phyloP scores from a whole-genome alignment of 495 filamentous ascomycete species.

The Neurospora tetrasperma region DNA sequence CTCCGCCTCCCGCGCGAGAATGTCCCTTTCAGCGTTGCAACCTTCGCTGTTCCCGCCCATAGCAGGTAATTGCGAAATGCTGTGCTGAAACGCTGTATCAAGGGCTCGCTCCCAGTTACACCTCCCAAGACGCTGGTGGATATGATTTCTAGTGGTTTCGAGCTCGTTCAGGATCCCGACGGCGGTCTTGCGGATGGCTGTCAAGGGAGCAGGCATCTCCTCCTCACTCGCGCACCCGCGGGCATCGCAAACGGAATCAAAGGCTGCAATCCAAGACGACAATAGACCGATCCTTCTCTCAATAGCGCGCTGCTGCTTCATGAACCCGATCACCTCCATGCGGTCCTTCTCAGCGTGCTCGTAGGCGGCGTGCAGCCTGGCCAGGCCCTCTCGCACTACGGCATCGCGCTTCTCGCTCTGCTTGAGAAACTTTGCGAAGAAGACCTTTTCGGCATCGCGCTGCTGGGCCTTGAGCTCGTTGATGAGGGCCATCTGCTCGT shows the following conservation, averaged over 20 bases:
- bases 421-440: constrained; percentile 84
- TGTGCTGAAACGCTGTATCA: constrained; percentile 79
- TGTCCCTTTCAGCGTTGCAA: constrained; percentile 49
- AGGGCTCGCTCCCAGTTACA: constrained; percentile 78
- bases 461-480: constrained; percentile 89
- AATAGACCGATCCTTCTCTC: constrained; percentile 76
- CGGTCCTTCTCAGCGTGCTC: constrained; percentile 72
- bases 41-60: constrained; percentile 60
- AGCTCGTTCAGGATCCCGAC: constrained; percentile 80
- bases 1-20: constrained; percentile 71
- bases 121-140: constrained; percentile 69
- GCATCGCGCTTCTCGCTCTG: constrained; percentile 72
- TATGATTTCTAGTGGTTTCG: constrained; percentile 79
- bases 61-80: constrained; percentile 63
- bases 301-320: constrained; percentile 76
- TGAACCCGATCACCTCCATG: constrained; percentile 63
- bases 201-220: constrained; percentile 51
- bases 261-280: constrained; percentile 85
- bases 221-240: constrained; percentile 49
- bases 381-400: constrained; percentile 70
- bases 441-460: constrained; percentile 76
- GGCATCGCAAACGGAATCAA: constrained; percentile 69
- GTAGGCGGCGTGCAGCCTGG: constrained; percentile 70
- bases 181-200: constrained; percentile 75
- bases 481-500: constrained; percentile 87